These are phyloP conservation scores for Metschnikowia sp. DNA, from an alignment of 805 yeast genomes.

Conservation along the genomic window DNA sequence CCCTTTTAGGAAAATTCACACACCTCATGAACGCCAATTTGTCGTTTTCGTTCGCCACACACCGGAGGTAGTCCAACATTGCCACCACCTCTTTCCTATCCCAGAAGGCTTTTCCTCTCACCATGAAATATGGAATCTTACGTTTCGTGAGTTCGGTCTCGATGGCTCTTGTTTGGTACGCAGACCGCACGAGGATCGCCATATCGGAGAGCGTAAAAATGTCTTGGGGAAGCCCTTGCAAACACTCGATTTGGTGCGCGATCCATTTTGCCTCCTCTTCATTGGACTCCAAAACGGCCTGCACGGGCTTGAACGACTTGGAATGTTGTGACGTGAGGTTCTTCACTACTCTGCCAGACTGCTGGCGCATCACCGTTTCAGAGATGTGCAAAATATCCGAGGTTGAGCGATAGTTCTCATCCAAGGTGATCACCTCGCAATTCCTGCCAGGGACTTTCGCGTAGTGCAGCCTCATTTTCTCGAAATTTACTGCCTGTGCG, in stretches of 20 bases:
- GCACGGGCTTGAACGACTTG: slow-evolving; percentile 45
- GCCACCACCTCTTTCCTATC: slow-evolving; percentile 64
- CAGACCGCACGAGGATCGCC: slow-evolving; percentile 67
- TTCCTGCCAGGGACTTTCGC: slow-evolving; percentile 11
- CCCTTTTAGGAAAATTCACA: slow-evolving; percentile 58
- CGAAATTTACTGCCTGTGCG: slow-evolving; percentile 69
- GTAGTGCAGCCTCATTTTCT: slow-evolving; percentile 47
- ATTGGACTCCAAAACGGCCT: slow-evolving; percentile 36
- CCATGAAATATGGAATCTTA: slow-evolving; percentile 61
- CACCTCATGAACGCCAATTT: slow-evolving; percentile 56
- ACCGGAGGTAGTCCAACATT: slow-evolving; percentile 62
- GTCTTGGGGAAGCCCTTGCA: slow-evolving; percentile 42
- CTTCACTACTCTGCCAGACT: slow-evolving; percentile 44
- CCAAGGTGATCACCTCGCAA: slow-evolving; percentile 42
- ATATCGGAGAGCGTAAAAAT: slow-evolving; percentile 56
- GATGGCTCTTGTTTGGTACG: slow-evolving; percentile 55
- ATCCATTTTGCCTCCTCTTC: slow-evolving; percentile 58
- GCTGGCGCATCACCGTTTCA: slow-evolving; percentile 62
- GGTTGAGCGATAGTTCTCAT: slow-evolving; percentile 81
- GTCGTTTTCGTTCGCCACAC: slow-evolving; percentile 57
- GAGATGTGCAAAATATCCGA: slow-evolving; percentile 61
- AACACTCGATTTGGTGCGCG: slow-evolving; percentile 49
- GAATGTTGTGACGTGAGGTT: slow-evolving; percentile 45
- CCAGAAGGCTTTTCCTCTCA: slow-evolving; percentile 80
- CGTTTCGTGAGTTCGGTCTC: slow-evolving; percentile 59